phyloP scores from a whole-genome alignment of 257 asterid genomes.

The Nicotiana benthamiana region DNA sequence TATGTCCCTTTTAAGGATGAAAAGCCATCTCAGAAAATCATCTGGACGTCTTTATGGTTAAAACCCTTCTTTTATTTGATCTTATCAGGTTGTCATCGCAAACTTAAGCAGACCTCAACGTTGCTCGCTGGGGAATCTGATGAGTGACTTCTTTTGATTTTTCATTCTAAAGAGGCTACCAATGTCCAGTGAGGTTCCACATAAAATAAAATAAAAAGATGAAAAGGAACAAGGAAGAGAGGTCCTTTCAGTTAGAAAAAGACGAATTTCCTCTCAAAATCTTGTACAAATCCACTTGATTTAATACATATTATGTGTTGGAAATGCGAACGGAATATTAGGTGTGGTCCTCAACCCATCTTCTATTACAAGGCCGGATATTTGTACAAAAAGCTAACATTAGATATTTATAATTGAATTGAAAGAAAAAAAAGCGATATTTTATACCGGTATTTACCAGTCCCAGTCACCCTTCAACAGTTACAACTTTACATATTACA shows the following conservation, averaged over 20 bases:
- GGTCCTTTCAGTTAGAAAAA: not conserved
- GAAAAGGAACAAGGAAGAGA: not conserved
- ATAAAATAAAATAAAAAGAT: not conserved
- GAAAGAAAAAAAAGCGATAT: not conserved
- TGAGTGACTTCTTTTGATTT: not conserved
- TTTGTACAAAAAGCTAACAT: not conserved
- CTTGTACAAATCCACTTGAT: not conserved
- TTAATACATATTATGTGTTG: not conserved
- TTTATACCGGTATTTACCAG: not conserved
- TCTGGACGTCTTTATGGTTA: not conserved
- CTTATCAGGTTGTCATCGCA: not conserved
- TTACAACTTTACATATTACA: not conserved
- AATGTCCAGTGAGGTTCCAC: not conserved
- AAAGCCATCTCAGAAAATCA: not conserved
- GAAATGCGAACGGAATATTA: not conserved
- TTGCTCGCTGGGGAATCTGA: not conserved
- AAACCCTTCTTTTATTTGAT: not conserved
- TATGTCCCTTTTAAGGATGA: not conserved
- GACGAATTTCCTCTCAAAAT: not conserved
- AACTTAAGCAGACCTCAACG: not conserved
- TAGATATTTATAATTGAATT: not conserved
- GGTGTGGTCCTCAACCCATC: not conserved
- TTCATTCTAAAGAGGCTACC: not conserved
- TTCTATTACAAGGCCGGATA: not conserved
- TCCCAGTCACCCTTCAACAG: not conserved